Conservation (phyloP, 2,329 filamentous ascomycete species). For the Cryphonectria radicalis region DNA sequence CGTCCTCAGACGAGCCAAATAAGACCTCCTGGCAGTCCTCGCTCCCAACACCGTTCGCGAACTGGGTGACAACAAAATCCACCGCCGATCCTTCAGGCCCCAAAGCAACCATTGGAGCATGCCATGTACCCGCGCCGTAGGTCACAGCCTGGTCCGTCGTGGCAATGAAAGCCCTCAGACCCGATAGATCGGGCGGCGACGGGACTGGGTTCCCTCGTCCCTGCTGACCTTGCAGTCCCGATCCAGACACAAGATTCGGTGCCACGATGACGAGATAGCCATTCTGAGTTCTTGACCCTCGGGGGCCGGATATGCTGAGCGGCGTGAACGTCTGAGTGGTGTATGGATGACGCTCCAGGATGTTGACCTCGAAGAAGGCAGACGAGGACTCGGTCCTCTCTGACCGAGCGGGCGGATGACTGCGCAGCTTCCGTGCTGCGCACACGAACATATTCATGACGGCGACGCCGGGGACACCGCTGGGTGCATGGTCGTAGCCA, state of each 20-base stretch:
- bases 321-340: conserved; percentile 94
- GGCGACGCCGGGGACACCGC: conserved; percentile 58
- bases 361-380: conserved; percentile 64
- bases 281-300: conserved; percentile 39
- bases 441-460: conserved; percentile 92
- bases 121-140: conserved; percentile 90
- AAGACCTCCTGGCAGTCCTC: conserved; percentile 89
- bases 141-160: conserved; percentile 82
- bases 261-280: conserved; percentile 88
- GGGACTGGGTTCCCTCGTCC: neutral
- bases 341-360: conserved; percentile 91
- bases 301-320: conserved; percentile 50
- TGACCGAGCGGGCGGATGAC: conserved; percentile 11
- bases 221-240: conserved; percentile 7
- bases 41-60: conserved; percentile 75
- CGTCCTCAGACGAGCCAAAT: conserved; percentile 33
- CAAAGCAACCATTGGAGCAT: conserved; percentile 93
- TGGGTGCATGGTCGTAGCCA: conserved; percentile 70
- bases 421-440: conserved; percentile 61
- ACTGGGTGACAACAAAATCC: conserved; percentile 90
- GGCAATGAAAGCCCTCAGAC: conserved; percentile 78
- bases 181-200: conserved; percentile 69
- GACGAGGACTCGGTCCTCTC: conserved; percentile 22
- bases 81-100: conserved; percentile 63
- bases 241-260: conserved; percentile 59